A percentile compares a stretch with the other conserved stretches of the same genome.
Conservation (phyloP, 2,329 filamentous ascomycete genomes). For the Alternaria triticina region DNA sequence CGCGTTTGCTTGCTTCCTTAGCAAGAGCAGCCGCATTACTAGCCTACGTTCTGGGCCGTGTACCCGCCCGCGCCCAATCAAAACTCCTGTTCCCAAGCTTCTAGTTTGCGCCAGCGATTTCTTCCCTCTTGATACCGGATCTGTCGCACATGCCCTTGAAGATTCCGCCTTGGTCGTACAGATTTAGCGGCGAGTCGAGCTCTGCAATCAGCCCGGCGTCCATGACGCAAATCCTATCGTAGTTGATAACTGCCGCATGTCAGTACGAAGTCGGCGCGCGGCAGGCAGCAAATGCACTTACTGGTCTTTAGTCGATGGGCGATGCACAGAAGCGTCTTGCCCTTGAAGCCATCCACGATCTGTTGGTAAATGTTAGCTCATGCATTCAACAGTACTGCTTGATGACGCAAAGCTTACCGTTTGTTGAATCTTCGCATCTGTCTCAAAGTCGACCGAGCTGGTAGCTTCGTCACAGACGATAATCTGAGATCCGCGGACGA, state of each 20-base stretch:
- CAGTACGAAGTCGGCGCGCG: background rate
- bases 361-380: slow-evolving; percentile 69
- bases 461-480: slow-evolving; percentile 98
- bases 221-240: slow-evolving; percentile 97
- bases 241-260: slow-evolving; percentile 71
- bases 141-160: slow-evolving; percentile 91
- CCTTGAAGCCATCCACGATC: slow-evolving; percentile 82
- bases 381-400: background rate
- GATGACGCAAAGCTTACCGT: slow-evolving; percentile 69
- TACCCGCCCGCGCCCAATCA: slow-evolving; percentile 9
- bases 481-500: slow-evolving; percentile 86
- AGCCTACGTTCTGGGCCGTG: slow-evolving; percentile 22
- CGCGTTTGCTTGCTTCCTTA: slow-evolving; percentile 5
- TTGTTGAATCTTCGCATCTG: slow-evolving; percentile 90
- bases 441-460: slow-evolving; percentile 69
- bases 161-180: slow-evolving; percentile 78
- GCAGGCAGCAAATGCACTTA: background rate
- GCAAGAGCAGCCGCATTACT: slow-evolving; percentile 15
- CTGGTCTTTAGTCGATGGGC: slow-evolving; percentile 84
- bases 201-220: slow-evolving; percentile 87
- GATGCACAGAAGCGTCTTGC: slow-evolving; percentile 89
- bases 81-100: background rate
- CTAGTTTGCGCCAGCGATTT: slow-evolving; percentile 48
- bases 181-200: slow-evolving; percentile 74
- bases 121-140: slow-evolving; percentile 71